Evolutionary conservation across 2,329 filamentous ascomycete genomes (phyloP).

Genomic region (Scytalidium lignicola): DNA sequence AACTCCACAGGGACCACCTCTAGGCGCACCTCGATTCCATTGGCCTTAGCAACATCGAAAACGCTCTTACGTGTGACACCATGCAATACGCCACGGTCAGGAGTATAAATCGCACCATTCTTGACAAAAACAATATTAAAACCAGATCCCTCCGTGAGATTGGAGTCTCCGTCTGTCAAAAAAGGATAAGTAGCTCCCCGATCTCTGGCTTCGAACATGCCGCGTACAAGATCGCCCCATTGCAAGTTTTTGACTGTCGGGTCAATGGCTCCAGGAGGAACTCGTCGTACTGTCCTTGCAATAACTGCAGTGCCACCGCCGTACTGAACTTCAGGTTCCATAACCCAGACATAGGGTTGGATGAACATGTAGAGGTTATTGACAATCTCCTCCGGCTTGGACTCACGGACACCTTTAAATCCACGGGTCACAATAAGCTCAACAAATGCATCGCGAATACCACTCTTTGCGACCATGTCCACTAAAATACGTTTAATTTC

Average conservation of each 20-base stretch:
- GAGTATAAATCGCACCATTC: conserved; percentile 38
- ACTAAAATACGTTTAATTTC: conserved; percentile 35
- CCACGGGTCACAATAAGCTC: conserved; percentile 47
- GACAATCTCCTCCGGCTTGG: conserved; percentile 27
- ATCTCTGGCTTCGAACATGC: conserved; percentile 41
- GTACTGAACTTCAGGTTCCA: conserved; percentile 39
- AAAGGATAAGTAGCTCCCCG: conserved; percentile 43
- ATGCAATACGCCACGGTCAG: conserved; percentile 41
- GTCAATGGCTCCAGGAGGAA: conserved; percentile 41
- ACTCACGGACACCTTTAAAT: conserved; percentile 34
- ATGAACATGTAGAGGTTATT: conserved; percentile 44
- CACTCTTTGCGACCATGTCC: conserved; percentile 41
- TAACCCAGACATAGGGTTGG: conserved; percentile 44
- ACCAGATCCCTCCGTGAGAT: conserved; percentile 45
- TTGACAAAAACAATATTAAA: conserved; percentile 45
- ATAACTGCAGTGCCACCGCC: conserved; percentile 37
- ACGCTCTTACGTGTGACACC: conserved; percentile 46
- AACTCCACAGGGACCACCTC: conserved; percentile 37
- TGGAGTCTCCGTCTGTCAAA: conserved; percentile 43
- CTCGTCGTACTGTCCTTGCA: conserved; percentile 39
- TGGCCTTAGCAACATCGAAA: conserved; percentile 33
- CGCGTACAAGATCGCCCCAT: conserved; percentile 43
- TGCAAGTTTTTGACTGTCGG: conserved; percentile 48
- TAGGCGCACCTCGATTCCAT: conserved; percentile 31
- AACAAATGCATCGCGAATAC: conserved; percentile 44